phyloP scores from a whole-genome alignment of 495 filamentous ascomycete species.

The Immersiella caudata region DNA sequence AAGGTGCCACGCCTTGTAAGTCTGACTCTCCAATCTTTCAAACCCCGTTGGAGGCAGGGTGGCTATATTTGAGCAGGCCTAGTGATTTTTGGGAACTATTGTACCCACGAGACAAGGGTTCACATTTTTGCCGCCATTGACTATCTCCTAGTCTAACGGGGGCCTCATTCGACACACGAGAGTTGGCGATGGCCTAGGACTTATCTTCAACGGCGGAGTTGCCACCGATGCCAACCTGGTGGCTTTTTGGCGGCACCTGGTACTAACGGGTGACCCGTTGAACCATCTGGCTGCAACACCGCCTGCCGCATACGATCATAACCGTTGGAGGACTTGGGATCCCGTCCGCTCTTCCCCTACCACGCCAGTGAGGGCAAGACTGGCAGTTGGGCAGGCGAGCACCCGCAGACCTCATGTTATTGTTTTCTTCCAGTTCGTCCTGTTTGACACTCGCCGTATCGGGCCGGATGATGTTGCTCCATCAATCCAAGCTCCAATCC shows the following conservation, averaged over 20 bases:
- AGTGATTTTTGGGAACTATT: not conserved
- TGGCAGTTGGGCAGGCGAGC: conserved; percentile 46
- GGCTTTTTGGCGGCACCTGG: not conserved
- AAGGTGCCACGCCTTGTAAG: not conserved
- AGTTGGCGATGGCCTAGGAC: too few relatives aligned
- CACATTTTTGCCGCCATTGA: not conserved
- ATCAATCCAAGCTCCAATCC: too few relatives aligned
- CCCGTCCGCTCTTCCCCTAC: conserved; percentile 57
- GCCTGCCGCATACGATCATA: conserved; percentile 1
- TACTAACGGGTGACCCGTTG: not conserved
- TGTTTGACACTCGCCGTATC: too few relatives aligned
- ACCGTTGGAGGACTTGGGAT: conserved; percentile 37
- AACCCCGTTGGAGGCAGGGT: not conserved
- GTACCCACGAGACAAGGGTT: not conserved
- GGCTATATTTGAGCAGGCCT: not conserved
- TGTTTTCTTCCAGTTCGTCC: not conserved
- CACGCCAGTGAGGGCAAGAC: conserved; percentile 37
- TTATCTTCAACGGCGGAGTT: too few relatives aligned
- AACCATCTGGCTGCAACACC: not conserved
- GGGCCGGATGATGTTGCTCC: too few relatives aligned
- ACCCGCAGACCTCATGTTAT: conserved; percentile 38
- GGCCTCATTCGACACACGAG: not conserved
- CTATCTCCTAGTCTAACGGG: not conserved
- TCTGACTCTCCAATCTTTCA: not conserved
- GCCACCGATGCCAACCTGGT: too few relatives aligned